Percentiles rank a stretch among this genome's conserved stretches.
These are phyloP conservation scores for Penicillium sp. DNA, from an alignment of 2,329 filamentous ascomycete genomes.

Conservation along the genomic window DNA sequence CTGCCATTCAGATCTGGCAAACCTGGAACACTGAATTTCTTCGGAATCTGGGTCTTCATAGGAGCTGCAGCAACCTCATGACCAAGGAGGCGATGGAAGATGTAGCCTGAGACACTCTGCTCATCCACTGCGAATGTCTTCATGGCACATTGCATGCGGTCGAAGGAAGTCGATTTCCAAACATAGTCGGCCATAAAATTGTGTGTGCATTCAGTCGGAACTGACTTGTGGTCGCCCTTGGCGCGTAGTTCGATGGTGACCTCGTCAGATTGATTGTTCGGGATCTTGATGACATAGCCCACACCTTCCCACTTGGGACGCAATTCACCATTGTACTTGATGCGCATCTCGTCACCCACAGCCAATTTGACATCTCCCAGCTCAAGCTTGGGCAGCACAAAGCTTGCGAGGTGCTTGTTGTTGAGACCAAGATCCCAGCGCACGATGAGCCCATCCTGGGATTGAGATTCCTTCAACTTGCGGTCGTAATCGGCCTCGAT, in stretches of 20 bases:
- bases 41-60: slow-evolving; percentile 92
- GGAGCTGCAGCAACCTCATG: slow-evolving; percentile 92
- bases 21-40: slow-evolving; percentile 94
- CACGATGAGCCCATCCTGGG: slow-evolving; percentile 90
- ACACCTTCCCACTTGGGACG: slow-evolving; percentile 94
- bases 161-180: slow-evolving; percentile 98
- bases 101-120: slow-evolving; percentile 97
- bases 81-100: slow-evolving; percentile 94
- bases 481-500: slow-evolving; percentile 99
- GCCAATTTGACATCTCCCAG: slow-evolving; percentile 96
- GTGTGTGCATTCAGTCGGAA: slow-evolving; percentile 93
- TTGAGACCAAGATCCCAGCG: slow-evolving; percentile 95
- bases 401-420: slow-evolving; percentile 95
- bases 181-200: slow-evolving; percentile 99
- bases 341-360: slow-evolving; percentile 96
- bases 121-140: slow-evolving; percentile 98
- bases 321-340: slow-evolving; percentile 93
- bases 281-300: slow-evolving; percentile 98
- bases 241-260: slow-evolving; percentile 93
- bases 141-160: slow-evolving; percentile 99
- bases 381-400: slow-evolving; percentile 94
- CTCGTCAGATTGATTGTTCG: slow-evolving; percentile 98
- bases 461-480: slow-evolving; percentile 97
- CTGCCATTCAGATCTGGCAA: slow-evolving; percentile 93
- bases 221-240: slow-evolving; percentile 91